A percentile compares a stretch with the other conserved stretches of the same genome.
phyloP scores from a whole-genome alignment of 2,329 filamentous ascomycete species.

The Diaporthe vaccinii region DNA sequence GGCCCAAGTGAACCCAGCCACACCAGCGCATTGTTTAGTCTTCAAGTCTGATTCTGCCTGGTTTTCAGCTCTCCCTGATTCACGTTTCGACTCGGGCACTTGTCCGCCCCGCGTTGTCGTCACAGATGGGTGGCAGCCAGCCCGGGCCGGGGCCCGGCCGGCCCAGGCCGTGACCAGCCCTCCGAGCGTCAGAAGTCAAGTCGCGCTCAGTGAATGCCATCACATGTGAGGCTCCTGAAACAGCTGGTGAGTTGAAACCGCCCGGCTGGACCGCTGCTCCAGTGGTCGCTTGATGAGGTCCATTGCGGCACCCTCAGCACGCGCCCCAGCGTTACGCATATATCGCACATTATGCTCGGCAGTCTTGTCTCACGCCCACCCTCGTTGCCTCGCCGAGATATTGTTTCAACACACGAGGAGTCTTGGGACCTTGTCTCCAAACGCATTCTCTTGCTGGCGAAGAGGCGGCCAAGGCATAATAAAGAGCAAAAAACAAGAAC shows the following conservation, averaged over 20 bases:
- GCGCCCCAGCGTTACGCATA: not conserved
- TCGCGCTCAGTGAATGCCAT: not conserved
- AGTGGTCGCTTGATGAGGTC: not conserved
- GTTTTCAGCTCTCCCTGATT: not conserved
- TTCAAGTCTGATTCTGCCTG: too few species aligned
- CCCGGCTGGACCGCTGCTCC: not conserved
- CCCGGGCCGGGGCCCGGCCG: slow-evolving; percentile 6
- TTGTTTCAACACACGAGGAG: not conserved
- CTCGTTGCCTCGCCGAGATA: not conserved
- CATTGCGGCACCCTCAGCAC: not conserved
- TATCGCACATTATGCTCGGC: not conserved
- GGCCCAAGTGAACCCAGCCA: not conserved
- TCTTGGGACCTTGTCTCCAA: not conserved
- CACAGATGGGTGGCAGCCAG: not conserved
- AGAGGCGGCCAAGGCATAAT: not conserved
- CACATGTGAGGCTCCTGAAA: slow-evolving; percentile 9
- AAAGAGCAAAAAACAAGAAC: not conserved
- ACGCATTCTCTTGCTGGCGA: not conserved
- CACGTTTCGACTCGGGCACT: not conserved
- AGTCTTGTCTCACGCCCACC: not conserved
- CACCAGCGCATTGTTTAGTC: not conserved
- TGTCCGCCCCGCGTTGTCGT: not conserved
- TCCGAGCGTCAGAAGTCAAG: not conserved
- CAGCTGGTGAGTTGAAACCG: not conserved
- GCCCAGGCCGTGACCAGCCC: slow-evolving; percentile 10